Base-by-base conservation (phyloP, 2,329 filamentous ascomycete species). In the Cytospora schulzeri region DNA sequence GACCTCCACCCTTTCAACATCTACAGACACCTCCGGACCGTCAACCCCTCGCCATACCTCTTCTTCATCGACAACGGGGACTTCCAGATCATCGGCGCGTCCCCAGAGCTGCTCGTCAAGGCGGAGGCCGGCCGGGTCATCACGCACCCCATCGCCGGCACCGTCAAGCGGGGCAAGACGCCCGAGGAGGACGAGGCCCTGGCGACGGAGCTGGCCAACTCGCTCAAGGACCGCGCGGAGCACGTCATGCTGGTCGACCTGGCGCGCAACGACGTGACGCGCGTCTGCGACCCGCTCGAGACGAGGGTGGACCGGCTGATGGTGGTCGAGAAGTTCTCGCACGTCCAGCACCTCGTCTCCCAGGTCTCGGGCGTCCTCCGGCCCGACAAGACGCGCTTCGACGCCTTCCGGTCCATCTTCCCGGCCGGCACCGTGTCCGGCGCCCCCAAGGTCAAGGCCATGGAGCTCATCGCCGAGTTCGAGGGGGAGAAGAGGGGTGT, bases 181-280 rank as follows among this genome's bases (percentile, higher is more conserved):
- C 80, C 88, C 3, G 90, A 92, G 73, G 92, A 97, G 73, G 95
- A 99, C 74, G 88, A 90, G 69, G 81, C 80, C 19, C 86, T 97
- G 29, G 93, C 93, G 12, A 83, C 88, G 54, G 90, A 92, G 77
- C 86, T 96, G 65, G 85, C 88, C 56, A 85, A 81, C 71, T 96
- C 89, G 62, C 82, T 97, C 70, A 98, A 99, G 78, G 95, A 99
- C 80, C 88, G 92, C 60, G 92, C 92, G 58, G 92, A 96, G 79
- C 93, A 98, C 80, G 93, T 98, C 73, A 99, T 99, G 95, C 82
- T 99, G 70, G 95, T 98, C 55, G 94, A 99, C 76, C 83, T 98
- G 63, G 95, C 95, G 15, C 88, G 95, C 65, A 98, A 99, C 82
- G 95, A 99, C 76, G 88, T 99, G 70, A 98, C 97, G 80, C 89